Evolutionary conservation across 768 basidiomycete species (phyloP), one percentile per base, ranked within the genome.

Genomic region (Nidularia pulvinata): DNA sequence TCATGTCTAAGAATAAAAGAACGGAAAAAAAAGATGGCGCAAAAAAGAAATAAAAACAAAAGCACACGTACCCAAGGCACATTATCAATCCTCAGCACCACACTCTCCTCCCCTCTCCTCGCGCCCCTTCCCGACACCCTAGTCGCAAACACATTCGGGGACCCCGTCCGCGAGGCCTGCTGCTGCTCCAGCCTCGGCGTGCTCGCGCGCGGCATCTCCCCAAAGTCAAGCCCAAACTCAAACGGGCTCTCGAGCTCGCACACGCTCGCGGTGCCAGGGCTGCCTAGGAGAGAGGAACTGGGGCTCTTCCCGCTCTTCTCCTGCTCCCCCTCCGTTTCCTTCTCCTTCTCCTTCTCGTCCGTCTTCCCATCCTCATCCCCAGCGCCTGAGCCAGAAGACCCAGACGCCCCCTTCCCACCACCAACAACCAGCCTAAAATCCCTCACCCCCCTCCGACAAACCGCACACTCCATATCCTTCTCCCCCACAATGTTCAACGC

Each of bases 401-500:
- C 32, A 6, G 37, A 33, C 35, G 30, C 39, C 13, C 33, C 51
- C 10, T 35, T 53, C 22, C 6, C 55, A 51, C 43, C 54, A 19
- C 39, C 59, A 53, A 61, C 64, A 48, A 73, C 68, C 55, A 91
- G 69, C 45, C 81, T 79, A 65, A 93, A 93, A 63, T 89, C 84
- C 33, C 74, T 76, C 19, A 93, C 90, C 34, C 82, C 79, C 39
- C 67, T 68, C 60, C 85, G 86, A 70, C 91, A 94, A 33, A 91
- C 86, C 14, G 89, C 86, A 57, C 92, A 94, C 55, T 86, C 82
- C 82, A 93, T 90, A 54, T 89, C 88, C 64, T 93, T 93, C 68
- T 94, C 91, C 6, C 91, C 91, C 14, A 93, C 92, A 49, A 93
- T 93, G 59, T 94, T 94, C 49, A 94, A 75, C 6, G 90, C 89